Conservation (phyloP, 2,329 filamentous ascomycete species). For the Ophiocordyceps sinensis region DNA sequence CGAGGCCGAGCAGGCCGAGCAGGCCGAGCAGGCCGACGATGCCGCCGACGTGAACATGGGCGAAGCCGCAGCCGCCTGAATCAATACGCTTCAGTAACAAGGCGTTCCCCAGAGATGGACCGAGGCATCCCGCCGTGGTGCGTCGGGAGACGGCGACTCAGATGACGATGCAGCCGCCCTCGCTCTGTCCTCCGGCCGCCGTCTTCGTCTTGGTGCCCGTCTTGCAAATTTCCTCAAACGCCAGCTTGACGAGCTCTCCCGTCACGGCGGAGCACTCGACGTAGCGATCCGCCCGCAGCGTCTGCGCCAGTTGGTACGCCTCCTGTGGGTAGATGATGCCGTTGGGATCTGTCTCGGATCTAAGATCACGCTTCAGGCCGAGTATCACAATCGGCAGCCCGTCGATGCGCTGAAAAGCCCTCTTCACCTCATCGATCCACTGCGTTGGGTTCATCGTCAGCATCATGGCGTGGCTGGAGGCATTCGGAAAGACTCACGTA, state of each 20-base stretch:
- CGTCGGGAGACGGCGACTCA: slow-evolving; percentile 13
- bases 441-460: slow-evolving; percentile 11
- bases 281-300: slow-evolving; percentile 46
- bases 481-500: slow-evolving; percentile 25
- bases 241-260: slow-evolving; percentile 41
- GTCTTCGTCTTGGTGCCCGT: slow-evolving; percentile 36
- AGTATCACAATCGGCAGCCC: slow-evolving; percentile 39
- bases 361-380: slow-evolving; percentile 46
- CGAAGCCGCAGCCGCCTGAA: slow-evolving; percentile 14
- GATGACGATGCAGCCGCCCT: slow-evolving; percentile 38
- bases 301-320: slow-evolving; percentile 39
- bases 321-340: slow-evolving; percentile 48
- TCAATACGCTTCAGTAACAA: neutral
- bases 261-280: slow-evolving; percentile 49
- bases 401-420: slow-evolving; percentile 30
- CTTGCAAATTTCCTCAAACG: slow-evolving; percentile 45
- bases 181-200: slow-evolving; percentile 34
- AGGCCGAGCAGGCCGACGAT: slow-evolving; percentile 15
- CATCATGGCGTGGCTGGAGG: slow-evolving; percentile 1
- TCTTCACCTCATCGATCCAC: slow-evolving; percentile 43
- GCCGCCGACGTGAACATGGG: slow-evolving; percentile 16
- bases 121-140: neutral
- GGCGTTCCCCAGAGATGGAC: neutral
- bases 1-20: slow-evolving; percentile 15
- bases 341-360: slow-evolving; percentile 42